A percentile compares a stretch with the other conserved stretches of the same genome.
Evolutionary conservation across 2,329 filamentous ascomycete genomes (phyloP).

Genomic region (Furcasterigmium furcatum): DNA sequence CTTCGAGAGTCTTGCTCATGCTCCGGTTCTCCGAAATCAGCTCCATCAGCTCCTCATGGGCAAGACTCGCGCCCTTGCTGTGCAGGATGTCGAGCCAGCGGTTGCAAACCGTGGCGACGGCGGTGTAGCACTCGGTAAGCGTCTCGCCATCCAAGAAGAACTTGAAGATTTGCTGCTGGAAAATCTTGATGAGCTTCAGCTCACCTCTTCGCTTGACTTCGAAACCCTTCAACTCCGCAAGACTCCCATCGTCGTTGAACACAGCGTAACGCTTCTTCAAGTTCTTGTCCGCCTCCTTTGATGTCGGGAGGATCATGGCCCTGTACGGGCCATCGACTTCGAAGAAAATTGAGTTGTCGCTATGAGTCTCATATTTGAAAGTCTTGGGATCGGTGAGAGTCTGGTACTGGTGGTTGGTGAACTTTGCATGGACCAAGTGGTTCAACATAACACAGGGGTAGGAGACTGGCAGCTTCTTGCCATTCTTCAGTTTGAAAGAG

Average conservation of each 20-base stretch:
- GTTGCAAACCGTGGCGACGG: slow-evolving; percentile 93
- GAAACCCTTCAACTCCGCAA: slow-evolving; percentile 95
- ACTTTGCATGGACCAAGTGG: slow-evolving; percentile 88
- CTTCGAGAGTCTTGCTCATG: slow-evolving; percentile 95
- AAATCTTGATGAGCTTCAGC: slow-evolving; percentile 98
- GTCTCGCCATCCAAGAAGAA: slow-evolving; percentile 94
- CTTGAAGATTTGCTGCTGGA: slow-evolving; percentile 98
- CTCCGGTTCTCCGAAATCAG: slow-evolving; percentile 99
- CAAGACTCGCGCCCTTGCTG: slow-evolving; percentile 81
- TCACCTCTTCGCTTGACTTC: slow-evolving; percentile 97
- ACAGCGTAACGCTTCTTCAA: slow-evolving; percentile 99
- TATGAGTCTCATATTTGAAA: slow-evolving; percentile 93
- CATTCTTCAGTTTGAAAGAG: slow-evolving; percentile 87
- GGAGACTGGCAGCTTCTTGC: slow-evolving; percentile 94
- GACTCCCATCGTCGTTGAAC: slow-evolving; percentile 94
- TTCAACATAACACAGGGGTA: slow-evolving; percentile 99
- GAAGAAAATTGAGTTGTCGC: slow-evolving; percentile 99
- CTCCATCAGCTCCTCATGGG: slow-evolving; percentile 96
- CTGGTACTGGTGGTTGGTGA: slow-evolving; percentile 98
- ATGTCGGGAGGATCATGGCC: slow-evolving; percentile 95
- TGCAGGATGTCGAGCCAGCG: slow-evolving; percentile 95
- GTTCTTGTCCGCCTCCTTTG: slow-evolving; percentile 99
- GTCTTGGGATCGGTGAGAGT: slow-evolving; percentile 74
- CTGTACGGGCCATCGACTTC: slow-evolving; percentile 97
- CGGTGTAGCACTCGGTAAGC: slow-evolving; percentile 81